Evolutionary conservation across 805 yeast species (phyloP).

Genomic region (Torulaspora delbrueckii): DNA sequence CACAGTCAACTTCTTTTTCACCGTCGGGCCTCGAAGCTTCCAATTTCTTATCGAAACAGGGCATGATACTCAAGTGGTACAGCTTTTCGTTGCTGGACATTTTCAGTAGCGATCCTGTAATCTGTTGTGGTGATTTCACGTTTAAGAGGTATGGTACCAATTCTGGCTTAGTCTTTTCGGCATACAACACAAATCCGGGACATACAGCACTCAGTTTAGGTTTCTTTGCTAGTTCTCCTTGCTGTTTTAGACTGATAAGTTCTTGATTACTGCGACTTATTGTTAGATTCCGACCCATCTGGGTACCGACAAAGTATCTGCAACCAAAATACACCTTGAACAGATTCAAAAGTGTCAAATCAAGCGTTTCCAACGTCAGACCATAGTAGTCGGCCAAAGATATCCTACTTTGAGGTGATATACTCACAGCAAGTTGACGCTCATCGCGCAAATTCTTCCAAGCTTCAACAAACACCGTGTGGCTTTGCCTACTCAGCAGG

Average conservation of each 20-base stretch:
- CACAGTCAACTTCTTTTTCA: constrained; percentile 81
- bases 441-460: constrained; percentile 36
- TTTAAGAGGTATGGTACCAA: constrained; percentile 64
- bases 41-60: constrained; percentile 93
- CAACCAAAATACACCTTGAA: constrained; percentile 58
- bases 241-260: constrained; percentile 19
- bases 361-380: constrained; percentile 51
- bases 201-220: constrained; percentile 73
- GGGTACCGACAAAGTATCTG: constrained; percentile 73
- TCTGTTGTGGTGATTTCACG: constrained; percentile 88
- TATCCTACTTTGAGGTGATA: constrained; percentile 82
- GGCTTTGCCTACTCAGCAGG: constrained; percentile 84
- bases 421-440: constrained; percentile 55
- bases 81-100: constrained; percentile 43
- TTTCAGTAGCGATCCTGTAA: constrained; percentile 77
- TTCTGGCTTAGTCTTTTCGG: constrained; percentile 91
- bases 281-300: constrained; percentile 69
- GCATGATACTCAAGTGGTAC: constrained; percentile 88
- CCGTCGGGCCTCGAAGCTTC: constrained; percentile 87
- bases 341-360: constrained; percentile 53
- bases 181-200: constrained; percentile 96
- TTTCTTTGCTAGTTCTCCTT: constrained; percentile 13
- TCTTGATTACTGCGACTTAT: constrained; percentile 47
- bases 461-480: constrained; percentile 66
- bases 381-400: constrained; percentile 68